phyloP scores from a whole-genome alignment of 2,329 filamentous ascomycete species.

The Aspergillus unguis region DNA sequence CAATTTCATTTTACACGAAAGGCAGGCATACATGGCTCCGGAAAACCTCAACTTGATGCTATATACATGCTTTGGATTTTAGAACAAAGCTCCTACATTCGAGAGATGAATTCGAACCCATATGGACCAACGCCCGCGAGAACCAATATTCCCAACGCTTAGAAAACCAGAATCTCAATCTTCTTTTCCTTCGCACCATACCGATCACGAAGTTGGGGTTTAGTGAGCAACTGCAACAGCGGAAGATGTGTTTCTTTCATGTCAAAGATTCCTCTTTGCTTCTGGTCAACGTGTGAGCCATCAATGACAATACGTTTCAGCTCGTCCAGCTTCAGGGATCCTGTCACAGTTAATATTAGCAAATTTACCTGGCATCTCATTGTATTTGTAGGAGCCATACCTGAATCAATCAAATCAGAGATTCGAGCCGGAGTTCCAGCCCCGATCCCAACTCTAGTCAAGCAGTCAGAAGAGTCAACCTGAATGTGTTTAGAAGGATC shows the following conservation, averaged over 20 bases:
- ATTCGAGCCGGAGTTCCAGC: conserved; percentile 86
- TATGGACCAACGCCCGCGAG: conserved; percentile 11
- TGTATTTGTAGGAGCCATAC: conserved; percentile 44
- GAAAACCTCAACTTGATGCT: neutral
- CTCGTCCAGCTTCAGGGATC: conserved; percentile 66
- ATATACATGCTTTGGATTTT: conserved; percentile 3
- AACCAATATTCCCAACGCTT: conserved; percentile 23
- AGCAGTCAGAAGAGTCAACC: conserved; percentile 4
- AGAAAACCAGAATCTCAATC: conserved; percentile 50
- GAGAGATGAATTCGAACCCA: neutral
- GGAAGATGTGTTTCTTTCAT: conserved; percentile 91
- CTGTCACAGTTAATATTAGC: conserved; percentile 36
- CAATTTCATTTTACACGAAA: too few relatives aligned
- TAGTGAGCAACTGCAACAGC: conserved; percentile 69
- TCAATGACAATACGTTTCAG: conserved; percentile 82
- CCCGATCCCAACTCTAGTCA: conserved; percentile 71
- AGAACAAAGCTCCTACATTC: neutral
- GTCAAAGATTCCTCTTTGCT: conserved; percentile 89
- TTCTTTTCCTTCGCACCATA: conserved; percentile 59
- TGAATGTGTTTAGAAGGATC: neutral
- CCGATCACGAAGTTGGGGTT: conserved; percentile 66
- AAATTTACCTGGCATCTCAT: neutral
- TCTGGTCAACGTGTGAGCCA: conserved; percentile 88
- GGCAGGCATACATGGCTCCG: neutral
- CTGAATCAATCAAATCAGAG: conserved; percentile 76